These are phyloP conservation scores for Stephanodiscus triporus DNA, from an alignment of 108 stramenopile genomes.

Conservation along the genomic window DNA sequence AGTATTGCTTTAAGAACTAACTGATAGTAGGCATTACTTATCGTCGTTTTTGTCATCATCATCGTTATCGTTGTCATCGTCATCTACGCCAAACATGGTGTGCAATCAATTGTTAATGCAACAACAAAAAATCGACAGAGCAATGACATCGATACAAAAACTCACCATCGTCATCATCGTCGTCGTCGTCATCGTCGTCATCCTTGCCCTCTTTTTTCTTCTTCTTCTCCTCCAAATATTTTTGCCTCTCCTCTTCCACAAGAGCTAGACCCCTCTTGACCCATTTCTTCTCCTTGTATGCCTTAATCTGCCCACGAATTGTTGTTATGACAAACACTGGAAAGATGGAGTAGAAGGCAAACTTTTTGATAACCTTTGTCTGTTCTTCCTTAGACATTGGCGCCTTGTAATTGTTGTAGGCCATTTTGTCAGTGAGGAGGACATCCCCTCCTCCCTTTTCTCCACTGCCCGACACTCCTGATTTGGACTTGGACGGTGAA, in stretches of 20 bases:
- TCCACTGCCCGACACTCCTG: conserved; percentile 6
- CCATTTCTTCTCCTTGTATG: conserved; percentile 45
- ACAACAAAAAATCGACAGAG: background rate
- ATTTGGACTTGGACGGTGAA: conserved; percentile 19
- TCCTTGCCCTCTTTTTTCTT: conserved; percentile 26
- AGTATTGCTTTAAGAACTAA: background rate
- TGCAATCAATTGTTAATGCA: background rate
- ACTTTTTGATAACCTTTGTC: conserved; percentile 38
- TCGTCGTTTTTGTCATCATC: background rate
- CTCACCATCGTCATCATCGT: conserved; percentile 31
- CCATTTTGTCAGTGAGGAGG: conserved; percentile 45
- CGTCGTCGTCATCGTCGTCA: conserved; percentile 39
- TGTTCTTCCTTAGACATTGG: conserved; percentile 31
- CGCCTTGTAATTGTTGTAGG: conserved; percentile 47
- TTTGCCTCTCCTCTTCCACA: conserved; percentile 36
- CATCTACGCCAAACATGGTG: background rate
- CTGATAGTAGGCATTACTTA: background rate
- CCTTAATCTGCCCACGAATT: conserved; percentile 44
- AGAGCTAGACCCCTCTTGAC: conserved; percentile 39
- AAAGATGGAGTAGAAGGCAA: conserved; percentile 41
- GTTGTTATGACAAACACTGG: conserved; percentile 47
- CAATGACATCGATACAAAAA: background rate
- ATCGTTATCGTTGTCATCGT: background rate
- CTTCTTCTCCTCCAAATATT: conserved; percentile 43
- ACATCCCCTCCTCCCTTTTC: conserved; percentile 31